Base-by-base conservation (phyloP, 176 grass and related monocot species). In the Pontederia crassipes region DNA sequence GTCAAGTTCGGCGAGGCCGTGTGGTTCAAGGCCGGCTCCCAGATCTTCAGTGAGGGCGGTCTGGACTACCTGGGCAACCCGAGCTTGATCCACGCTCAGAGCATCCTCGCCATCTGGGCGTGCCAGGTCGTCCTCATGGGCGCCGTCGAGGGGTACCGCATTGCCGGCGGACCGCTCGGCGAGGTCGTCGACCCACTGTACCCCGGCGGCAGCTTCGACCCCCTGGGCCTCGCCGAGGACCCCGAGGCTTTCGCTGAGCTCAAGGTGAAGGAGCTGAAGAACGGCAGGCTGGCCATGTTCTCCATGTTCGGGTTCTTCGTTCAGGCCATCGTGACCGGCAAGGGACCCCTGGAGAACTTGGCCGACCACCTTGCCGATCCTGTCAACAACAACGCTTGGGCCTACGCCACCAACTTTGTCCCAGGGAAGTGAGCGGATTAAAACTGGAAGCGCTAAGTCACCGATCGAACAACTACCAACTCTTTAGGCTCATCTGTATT, bases 241-340 rank as follows among this genome's bases (percentile, higher is more conserved):
- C 89, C 85, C 0, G 82, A 95, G 79, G 85, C 89, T 0, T 83
- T 85, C 9, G 90, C 90, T 0, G 88, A 92, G 83, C 77, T 92
- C 17, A 92, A 92, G 80, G 88, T 92, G 10, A 92, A 92, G 83
- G 88, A 92, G 77, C 59, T 92, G 74, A 92, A 92, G 83, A 92
- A 92, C 57, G 88, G 88, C 8, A 65, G 88, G 18, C 60, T 92
- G 66, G 83, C 88, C 49, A 92, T 92, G 88, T 95, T 95, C 80
- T 95, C 90, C 35, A 95, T 95, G 90, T 95, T 95, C 7, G 90
- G 90, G 0, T 95, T 79, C 82, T 95, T 95, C 35, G 79, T 95
- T 11, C 89, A 89, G 59, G 85, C 89, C 61, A 86, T 95, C 13
- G 85, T 95, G 50, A 95, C 89, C 27, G 89, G 89, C 15, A 95